phyloP scores from a whole-genome alignment of 768 basidiomycete genomes.

The Hericium coralloides region DNA sequence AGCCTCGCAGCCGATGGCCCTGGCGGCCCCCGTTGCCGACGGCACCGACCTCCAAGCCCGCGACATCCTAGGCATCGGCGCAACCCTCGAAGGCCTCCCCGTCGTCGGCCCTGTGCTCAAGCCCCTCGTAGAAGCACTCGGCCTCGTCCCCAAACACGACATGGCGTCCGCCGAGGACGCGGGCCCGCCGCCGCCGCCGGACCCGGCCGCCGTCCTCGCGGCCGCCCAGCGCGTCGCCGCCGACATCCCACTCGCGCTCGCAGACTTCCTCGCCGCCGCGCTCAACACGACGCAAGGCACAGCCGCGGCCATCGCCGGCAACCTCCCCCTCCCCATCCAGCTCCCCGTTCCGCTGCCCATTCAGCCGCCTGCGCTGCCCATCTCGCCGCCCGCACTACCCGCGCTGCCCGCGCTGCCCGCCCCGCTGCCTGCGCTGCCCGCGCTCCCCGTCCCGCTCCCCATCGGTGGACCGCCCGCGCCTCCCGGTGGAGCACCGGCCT shows the following conservation, averaged over 20 bases:
- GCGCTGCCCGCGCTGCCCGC: neutral
- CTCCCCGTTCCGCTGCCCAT: neutral
- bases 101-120: constrained; percentile 3
- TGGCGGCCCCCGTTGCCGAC: constrained; percentile 21
- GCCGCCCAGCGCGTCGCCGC: neutral
- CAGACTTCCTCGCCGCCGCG: too few relatives aligned
- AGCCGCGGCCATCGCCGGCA: neutral
- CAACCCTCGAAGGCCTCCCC: neutral
- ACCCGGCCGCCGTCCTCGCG: neutral
- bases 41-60: neutral
- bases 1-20: constrained; percentile 18
- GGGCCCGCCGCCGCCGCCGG: neutral
- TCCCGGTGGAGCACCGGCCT: too few relatives aligned
- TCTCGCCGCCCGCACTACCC: neutral
- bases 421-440: neutral
- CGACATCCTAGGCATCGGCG: neutral
- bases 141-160: neutral
- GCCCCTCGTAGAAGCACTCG: neutral
- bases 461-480: too few relatives aligned
- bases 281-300: neutral
- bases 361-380: neutral
- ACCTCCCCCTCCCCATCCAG: too few relatives aligned
- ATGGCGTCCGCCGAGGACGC: neutral
- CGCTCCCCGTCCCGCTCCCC: neutral
- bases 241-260: neutral